Evolutionary conservation across 257 asterid species (phyloP), one percentile per base, ranked within the genome.

Genomic region (Leptodermis oblonga): DNA sequence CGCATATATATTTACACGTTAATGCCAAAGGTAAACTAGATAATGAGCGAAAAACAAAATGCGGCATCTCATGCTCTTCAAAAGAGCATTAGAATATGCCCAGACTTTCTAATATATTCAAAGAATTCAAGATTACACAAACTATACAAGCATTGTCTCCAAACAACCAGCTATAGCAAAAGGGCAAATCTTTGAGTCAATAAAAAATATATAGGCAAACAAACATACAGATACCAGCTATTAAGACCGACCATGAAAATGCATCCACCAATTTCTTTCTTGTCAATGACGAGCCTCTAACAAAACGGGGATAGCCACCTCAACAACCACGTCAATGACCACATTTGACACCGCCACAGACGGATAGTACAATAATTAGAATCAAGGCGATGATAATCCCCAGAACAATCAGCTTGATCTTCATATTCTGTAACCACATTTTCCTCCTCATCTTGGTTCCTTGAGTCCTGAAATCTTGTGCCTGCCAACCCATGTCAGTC

Each of bases 351-450:
- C 97, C 92, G 73, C 88, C 86, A 77, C 98, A 92, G 41, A 85
- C 79, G 4, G 98, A 92, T 76, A 92, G 70, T 48, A 92, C 97
- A 62, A 92, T 92, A 77, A 92, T 92, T 39, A 92, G 87, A 80
- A 92, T 90, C 87, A 92, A 81, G 49, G 97, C 98, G 34, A 88
- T 71, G 67, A 92, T 86, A 43, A 92, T 92, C 58, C 81, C 98
- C 51, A 92, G 92, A 72, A 92, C 97, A 68, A 92, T 92, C 63
- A 92, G 92, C 89, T 92, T 92, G 80, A 90, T 84, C 87, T 90
- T 92, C 98, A 92, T 90, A 51, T 90, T 92, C 81, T 90, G 97
- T 67, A 86, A 61, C 98, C 98, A 92, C 95, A 92, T 92, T 81
- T 80, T 90, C 73, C 98, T 88, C 87, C 97, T 88, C 86, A 92